Conservation (phyloP, 805 yeast genomes). For the Crinitomyces ghanaensis region DNA sequence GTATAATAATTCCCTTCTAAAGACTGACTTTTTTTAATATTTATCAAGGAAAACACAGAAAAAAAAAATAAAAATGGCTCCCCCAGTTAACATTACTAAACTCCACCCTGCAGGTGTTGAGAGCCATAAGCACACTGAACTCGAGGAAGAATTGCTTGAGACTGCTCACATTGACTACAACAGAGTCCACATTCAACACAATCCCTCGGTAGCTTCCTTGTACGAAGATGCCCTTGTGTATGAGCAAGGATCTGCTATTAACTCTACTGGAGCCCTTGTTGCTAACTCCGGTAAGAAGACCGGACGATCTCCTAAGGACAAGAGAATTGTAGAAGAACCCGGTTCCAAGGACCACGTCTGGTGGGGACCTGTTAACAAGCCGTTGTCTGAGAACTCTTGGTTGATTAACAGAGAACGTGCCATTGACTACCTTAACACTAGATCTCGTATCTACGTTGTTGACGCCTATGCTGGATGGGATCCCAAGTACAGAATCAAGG, state of each 20-base stretch:
- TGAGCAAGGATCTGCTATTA: constrained; percentile 84
- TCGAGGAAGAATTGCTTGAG: constrained; percentile 30
- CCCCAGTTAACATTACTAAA: constrained; percentile 30
- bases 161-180: constrained; percentile 32
- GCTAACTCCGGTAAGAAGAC: constrained; percentile 94
- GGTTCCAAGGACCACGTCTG: constrained; percentile 75
- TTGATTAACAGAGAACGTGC: constrained; percentile 93
- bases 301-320: constrained; percentile 97
- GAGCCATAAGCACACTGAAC: constrained; percentile 28
- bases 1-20: too few relatives aligned
- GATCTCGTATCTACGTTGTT: constrained; percentile 85
- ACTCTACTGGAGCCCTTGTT: constrained; percentile 87
- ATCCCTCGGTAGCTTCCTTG: constrained; percentile 83
- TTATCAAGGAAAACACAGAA: too few relatives aligned
- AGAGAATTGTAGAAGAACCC: constrained; percentile 92
- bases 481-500: constrained; percentile 92
- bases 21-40: too few relatives aligned
- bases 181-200: constrained; percentile 45
- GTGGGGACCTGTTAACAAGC: constrained; percentile 99
- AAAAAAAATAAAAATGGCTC: constrained; percentile 19
- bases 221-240: constrained; percentile 83
- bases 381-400: constrained; percentile 92
- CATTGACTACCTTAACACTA: constrained; percentile 88
- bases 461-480: constrained; percentile 99
- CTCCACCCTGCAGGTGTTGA: constrained; percentile 33